Conservation (phyloP, 2,329 filamentous ascomycete genomes). For the Verticillium nubilum region DNA sequence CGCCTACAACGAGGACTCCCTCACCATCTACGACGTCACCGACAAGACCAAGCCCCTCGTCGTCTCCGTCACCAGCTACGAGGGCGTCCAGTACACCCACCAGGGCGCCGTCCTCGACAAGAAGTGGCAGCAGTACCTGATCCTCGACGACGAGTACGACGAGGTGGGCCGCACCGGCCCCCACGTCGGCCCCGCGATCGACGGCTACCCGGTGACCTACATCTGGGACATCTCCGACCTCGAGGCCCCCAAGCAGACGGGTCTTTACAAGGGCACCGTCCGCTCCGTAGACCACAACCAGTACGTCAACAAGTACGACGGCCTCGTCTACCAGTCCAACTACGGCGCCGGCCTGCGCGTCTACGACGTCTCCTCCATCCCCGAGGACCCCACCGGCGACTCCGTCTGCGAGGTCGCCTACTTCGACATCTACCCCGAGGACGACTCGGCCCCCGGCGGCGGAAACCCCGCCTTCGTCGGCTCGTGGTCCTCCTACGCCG, state of each 20-base stretch:
- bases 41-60: slow-evolving; percentile 37
- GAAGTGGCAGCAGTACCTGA: slow-evolving; percentile 31
- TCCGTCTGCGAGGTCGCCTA: slow-evolving; percentile 34
- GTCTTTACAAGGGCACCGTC: slow-evolving; percentile 29
- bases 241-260: slow-evolving; percentile 33
- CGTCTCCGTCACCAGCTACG: slow-evolving; percentile 46
- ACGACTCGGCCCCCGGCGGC: slow-evolving; percentile 30
- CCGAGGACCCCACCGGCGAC: slow-evolving; percentile 26
- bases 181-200: slow-evolving; percentile 27
- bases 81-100: slow-evolving; percentile 45
- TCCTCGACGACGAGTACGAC: slow-evolving; percentile 41
- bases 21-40: slow-evolving; percentile 46
- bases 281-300: slow-evolving; percentile 38
- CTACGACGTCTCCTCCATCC: slow-evolving; percentile 23
- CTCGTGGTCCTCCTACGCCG: slow-evolving; percentile 37
- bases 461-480: slow-evolving; percentile 28
- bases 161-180: slow-evolving; percentile 30
- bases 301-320: slow-evolving; percentile 28
- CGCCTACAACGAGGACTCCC: slow-evolving; percentile 44
- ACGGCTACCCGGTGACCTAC: slow-evolving; percentile 40
- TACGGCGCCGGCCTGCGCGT: slow-evolving; percentile 34
- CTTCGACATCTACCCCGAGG: slow-evolving; percentile 41
- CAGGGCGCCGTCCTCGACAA: slow-evolving; percentile 45
- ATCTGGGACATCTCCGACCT: slow-evolving; percentile 41
- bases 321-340: slow-evolving; percentile 36